phyloP scores from a whole-genome alignment of 2,329 filamentous ascomycete species.

The Ophiocordyceps australis region DNA sequence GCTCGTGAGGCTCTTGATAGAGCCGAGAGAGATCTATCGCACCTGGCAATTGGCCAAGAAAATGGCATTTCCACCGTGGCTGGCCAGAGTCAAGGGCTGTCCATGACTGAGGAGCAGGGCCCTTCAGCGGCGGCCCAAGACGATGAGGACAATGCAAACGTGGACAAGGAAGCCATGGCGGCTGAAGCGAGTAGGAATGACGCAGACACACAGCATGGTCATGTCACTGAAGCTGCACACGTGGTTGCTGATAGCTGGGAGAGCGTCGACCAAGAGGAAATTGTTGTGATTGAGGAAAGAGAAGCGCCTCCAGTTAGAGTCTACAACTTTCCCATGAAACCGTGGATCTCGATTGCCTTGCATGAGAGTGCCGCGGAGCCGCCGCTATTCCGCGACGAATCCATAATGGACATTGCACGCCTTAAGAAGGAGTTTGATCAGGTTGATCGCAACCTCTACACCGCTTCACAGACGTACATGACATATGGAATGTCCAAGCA shows the following conservation, averaged over 20 bases:
- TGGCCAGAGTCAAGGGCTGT: no score
- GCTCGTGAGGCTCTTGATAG: slow-evolving; percentile 48
- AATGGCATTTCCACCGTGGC: no score
- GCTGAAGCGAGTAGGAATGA: neutral
- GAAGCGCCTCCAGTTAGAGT: slow-evolving; percentile 53
- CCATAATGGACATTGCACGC: slow-evolving; percentile 80
- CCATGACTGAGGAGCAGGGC: neutral
- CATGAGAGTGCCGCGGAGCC: slow-evolving; percentile 34
- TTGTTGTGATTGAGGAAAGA: slow-evolving; percentile 47
- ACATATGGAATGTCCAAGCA: slow-evolving; percentile 88
- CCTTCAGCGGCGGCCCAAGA: neutral
- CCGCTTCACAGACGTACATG: slow-evolving; percentile 81
- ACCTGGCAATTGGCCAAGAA: neutral
- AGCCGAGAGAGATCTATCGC: slow-evolving; percentile 25
- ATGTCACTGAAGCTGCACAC: no score
- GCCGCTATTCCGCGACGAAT: slow-evolving; percentile 54
- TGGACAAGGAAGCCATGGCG: slow-evolving; percentile 9
- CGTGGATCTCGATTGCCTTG: slow-evolving; percentile 81
- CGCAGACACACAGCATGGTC: slow-evolving; percentile 35
- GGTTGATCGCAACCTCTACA: slow-evolving; percentile 81
- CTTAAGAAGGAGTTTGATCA: slow-evolving; percentile 98
- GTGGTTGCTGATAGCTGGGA: slow-evolving; percentile 78
- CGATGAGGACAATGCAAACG: slow-evolving; percentile 10
- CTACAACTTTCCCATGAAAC: slow-evolving; percentile 91
- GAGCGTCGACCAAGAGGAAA: slow-evolving; percentile 59